Conservation (phyloP, 1,139 yeast genomes). For the Wickerhamiella pararugosa region DNA sequence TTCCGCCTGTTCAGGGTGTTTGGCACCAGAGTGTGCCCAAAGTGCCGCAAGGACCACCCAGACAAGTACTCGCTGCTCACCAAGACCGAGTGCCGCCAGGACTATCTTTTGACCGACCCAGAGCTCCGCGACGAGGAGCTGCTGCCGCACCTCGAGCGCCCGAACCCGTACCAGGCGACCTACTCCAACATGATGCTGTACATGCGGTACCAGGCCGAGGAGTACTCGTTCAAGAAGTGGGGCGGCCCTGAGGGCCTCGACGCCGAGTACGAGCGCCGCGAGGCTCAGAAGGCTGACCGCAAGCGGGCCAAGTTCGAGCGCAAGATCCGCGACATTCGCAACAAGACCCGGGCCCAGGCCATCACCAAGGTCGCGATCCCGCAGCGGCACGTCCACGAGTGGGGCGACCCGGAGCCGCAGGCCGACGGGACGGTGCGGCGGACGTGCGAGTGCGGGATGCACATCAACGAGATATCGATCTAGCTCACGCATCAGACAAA, state of each 20-base stretch:
- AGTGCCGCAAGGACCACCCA: constrained; percentile 56
- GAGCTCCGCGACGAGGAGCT: constrained; percentile 60
- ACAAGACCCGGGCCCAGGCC: constrained; percentile 85
- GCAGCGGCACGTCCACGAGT: constrained; percentile 63
- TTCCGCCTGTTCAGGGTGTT: constrained; percentile 54
- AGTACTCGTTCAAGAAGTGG: constrained; percentile 89
- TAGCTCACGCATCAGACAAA: background rate
- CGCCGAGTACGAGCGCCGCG: constrained; percentile 81
- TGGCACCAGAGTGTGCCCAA: constrained; percentile 55
- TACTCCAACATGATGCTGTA: constrained; percentile 88
- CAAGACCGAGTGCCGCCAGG: constrained; percentile 89
- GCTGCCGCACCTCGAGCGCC: constrained; percentile 68
- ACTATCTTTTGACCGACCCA: constrained; percentile 83
- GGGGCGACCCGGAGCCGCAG: constrained; percentile 44
- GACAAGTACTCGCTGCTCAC: constrained; percentile 84
- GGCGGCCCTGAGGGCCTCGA: constrained; percentile 81
- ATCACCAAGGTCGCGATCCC: constrained; percentile 47
- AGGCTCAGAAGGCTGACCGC: constrained; percentile 51
- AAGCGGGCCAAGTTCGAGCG: constrained; percentile 67
- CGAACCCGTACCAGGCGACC: constrained; percentile 84
- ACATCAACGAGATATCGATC: constrained; percentile 47
- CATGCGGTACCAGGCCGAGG: constrained; percentile 79
- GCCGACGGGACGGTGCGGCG: constrained; percentile 39
- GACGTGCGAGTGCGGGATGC: constrained; percentile 76
- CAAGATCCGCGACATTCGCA: constrained; percentile 70